Evolutionary conservation across 495 filamentous ascomycete genomes (phyloP).

Genomic region (Talaromyces borbonicus): DNA sequence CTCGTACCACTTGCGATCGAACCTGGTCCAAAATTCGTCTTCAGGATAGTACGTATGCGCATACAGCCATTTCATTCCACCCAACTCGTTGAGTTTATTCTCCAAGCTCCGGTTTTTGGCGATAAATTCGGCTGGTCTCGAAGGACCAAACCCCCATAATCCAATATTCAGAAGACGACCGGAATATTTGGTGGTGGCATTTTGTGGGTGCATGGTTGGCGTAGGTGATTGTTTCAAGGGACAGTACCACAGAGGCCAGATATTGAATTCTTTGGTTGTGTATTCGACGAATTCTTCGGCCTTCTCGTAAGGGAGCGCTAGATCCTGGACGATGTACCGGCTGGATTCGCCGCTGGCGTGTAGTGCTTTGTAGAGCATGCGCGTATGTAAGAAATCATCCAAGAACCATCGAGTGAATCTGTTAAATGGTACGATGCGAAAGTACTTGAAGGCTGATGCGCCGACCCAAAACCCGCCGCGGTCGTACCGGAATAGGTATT

Average conservation of each 20-base stretch:
- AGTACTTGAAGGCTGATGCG: conserved; percentile 41
- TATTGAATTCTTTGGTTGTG: conserved; percentile 28
- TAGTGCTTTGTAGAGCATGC: conserved; percentile 47
- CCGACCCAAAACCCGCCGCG: conserved; percentile 53
- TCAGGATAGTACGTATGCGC: conserved; percentile 46
- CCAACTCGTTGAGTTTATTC: conserved; percentile 48
- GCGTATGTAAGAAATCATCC: conserved; percentile 43
- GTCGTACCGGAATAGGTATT: conserved; percentile 57
- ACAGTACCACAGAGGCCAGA: conserved; percentile 53
- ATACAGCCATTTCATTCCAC: conserved; percentile 55
- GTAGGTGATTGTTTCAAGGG: conserved; percentile 27
- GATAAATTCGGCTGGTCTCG: conserved; percentile 29
- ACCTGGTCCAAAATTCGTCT: conserved; percentile 46
- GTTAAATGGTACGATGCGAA: conserved; percentile 44
- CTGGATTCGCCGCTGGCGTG: conserved; percentile 40
- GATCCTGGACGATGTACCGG: conserved; percentile 45
- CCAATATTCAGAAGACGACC: conserved; percentile 43
- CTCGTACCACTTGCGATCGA: conserved; percentile 39
- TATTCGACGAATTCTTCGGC: conserved; percentile 41
- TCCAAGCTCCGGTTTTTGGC: conserved; percentile 56
- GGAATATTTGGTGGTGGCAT: conserved; percentile 10
- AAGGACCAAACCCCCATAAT: conserved; percentile 39
- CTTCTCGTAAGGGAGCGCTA: conserved; percentile 40
- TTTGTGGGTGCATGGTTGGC: conserved; percentile 28
- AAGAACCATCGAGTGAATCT: conserved; percentile 40